Conservation (phyloP, 257 asterid species). For the Nicotiana paniculata region DNA sequence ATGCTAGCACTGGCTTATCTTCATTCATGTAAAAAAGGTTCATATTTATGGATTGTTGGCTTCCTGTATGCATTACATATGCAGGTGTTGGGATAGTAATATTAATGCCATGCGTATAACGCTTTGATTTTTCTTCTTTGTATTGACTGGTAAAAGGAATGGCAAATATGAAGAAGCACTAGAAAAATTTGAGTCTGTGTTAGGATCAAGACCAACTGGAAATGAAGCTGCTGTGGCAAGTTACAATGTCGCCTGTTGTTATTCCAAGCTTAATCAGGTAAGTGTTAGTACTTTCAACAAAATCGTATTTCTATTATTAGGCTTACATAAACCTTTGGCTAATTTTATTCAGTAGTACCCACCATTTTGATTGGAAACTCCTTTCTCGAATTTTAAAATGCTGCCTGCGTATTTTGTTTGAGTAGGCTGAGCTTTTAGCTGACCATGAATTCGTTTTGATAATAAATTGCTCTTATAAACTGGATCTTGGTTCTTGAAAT, state of each 20-base stretch:
- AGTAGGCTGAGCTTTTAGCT: neutral
- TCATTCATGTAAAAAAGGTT: neutral
- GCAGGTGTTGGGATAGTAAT: too few species aligned
- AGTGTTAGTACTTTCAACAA: neutral
- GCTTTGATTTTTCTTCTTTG: neutral
- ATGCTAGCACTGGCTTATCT: neutral
- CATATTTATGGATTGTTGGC: neutral
- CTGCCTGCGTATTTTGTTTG: neutral
- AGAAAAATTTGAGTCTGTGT: slow-evolving; percentile 79
- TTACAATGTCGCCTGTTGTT: slow-evolving; percentile 95
- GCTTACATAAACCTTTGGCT: neutral
- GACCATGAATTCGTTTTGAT: neutral
- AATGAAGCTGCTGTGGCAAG: slow-evolving; percentile 73
- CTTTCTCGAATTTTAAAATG: neutral
- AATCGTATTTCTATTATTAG: neutral
- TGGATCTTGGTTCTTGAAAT: neutral
- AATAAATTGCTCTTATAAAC: neutral
- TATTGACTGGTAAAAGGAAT: slow-evolving; percentile 31
- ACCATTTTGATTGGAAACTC: neutral
- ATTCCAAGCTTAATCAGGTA: slow-evolving; percentile 88
- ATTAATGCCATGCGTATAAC: neutral
- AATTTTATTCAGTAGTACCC: neutral
- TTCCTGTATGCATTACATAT: neutral
- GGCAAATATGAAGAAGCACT: slow-evolving; percentile 74
- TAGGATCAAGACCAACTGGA: slow-evolving; percentile 78